phyloP scores from a whole-genome alignment of 208 protist genomes.

The Herpetomonas muscarum region DNA sequence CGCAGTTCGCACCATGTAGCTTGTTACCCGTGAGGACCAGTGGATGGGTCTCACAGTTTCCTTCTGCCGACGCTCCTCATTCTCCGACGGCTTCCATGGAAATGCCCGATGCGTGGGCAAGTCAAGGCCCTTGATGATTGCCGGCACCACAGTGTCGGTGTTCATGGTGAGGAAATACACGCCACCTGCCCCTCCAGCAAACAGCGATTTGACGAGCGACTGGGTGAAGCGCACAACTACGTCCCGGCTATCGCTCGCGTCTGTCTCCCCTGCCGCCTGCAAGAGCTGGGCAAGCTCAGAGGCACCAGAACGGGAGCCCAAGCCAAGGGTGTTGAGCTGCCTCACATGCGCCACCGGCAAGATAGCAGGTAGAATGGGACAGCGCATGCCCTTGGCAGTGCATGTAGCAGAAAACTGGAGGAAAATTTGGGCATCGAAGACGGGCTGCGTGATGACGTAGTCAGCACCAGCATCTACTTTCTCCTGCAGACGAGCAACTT shows the following conservation, averaged over 20 bases:
- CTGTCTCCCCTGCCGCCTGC: conserved; percentile 1
- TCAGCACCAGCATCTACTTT: conserved; percentile 94
- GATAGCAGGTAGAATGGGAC: conserved; percentile 87
- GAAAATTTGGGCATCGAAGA: conserved; percentile 89
- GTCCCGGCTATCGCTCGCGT: conserved; percentile 55
- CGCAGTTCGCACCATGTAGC: conserved; percentile 83
- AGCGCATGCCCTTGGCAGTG: conserved; percentile 64
- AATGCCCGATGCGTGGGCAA: conserved; percentile 27
- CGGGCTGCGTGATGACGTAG: conserved; percentile 93
- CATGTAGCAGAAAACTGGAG: conserved; percentile 64
- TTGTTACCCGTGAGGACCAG: conserved; percentile 86
- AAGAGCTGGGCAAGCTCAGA: conserved; percentile 27
- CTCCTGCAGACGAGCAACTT: conserved; percentile 80
- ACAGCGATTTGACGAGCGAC: conserved; percentile 73
- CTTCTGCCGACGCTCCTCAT: conserved; percentile 38
- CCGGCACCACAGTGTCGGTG: conserved; percentile 63
- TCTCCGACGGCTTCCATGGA: conserved; percentile 54
- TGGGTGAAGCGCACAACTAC: conserved; percentile 31
- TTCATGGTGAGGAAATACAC: conserved; percentile 97
- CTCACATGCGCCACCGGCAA: conserved; percentile 63
- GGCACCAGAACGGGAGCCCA: conserved; percentile 61
- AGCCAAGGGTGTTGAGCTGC: conserved; percentile 48
- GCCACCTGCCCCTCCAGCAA: conserved; percentile 59
- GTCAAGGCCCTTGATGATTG: conserved; percentile 61
- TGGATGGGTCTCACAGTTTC: conserved; percentile 89